Evolutionary conservation across 495 filamentous ascomycete genomes (phyloP).

Genomic region (Sordaria brevicollis): DNA sequence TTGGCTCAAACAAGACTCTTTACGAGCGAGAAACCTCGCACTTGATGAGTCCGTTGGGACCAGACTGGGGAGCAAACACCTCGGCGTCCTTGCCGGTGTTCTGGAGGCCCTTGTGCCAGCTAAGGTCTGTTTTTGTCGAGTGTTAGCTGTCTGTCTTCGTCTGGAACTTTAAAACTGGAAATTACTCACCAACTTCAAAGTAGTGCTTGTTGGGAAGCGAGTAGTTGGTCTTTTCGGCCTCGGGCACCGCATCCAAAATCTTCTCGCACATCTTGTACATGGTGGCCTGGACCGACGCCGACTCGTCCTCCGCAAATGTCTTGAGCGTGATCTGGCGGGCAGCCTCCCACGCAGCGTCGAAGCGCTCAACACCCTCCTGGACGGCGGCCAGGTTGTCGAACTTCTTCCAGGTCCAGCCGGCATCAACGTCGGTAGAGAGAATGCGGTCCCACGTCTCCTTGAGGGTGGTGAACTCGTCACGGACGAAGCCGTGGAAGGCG

Average conservation of each 20-base stretch:
- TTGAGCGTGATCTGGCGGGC: conserved; percentile 76
- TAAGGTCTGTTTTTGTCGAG: conserved; percentile 51
- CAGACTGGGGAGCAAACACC: conserved; percentile 86
- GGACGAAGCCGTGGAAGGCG: conserved; percentile 87
- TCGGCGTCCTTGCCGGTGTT: conserved; percentile 96
- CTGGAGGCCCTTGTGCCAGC: conserved; percentile 94
- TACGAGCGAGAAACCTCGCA: conserved; percentile 70
- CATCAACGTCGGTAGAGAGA: conserved; percentile 83
- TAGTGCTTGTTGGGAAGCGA: conserved; percentile 95
- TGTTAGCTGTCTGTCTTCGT: not conserved
- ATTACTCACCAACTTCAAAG: conserved; percentile 81
- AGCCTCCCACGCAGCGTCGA: conserved; percentile 66
- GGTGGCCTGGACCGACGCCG: conserved; percentile 86
- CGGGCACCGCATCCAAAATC: conserved; percentile 66
- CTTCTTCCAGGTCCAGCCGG: conserved; percentile 71
- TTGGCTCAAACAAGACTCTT: not conserved
- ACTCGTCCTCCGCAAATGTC: conserved; percentile 86
- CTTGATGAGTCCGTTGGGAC: conserved; percentile 92
- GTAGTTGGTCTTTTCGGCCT: conserved; percentile 67
- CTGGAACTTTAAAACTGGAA: not conserved
- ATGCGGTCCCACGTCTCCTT: conserved; percentile 90
- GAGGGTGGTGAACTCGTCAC: conserved; percentile 87
- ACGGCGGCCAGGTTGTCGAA: conserved; percentile 62
- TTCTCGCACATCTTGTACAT: conserved; percentile 97
- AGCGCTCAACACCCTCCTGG: conserved; percentile 48